Conservation (phyloP, 2,329 filamentous ascomycete genomes). For the Biscogniauxia marginata region DNA sequence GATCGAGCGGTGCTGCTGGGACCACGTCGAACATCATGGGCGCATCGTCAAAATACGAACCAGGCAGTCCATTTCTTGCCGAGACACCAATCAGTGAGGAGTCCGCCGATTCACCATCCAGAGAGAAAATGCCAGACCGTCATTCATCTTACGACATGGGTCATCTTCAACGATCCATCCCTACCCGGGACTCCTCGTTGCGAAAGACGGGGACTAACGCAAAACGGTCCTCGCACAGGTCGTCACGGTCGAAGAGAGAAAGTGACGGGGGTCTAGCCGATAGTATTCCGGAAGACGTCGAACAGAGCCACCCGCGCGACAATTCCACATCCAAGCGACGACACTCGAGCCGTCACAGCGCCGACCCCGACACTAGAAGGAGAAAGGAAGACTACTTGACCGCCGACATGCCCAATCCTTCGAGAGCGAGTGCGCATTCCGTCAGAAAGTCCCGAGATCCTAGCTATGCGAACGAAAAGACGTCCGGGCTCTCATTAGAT, state of each 20-base stretch:
- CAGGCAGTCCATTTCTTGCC: conserved; percentile 42
- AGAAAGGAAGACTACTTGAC: conserved; percentile 29
- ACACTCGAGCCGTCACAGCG: conserved; percentile 23
- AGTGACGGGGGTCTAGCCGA: conserved; percentile 38
- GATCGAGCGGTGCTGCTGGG: conserved; percentile 43
- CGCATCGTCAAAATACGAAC: conserved; percentile 40
- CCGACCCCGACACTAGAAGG: conserved; percentile 22
- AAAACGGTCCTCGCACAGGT: conserved; percentile 52
- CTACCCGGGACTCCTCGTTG: conserved; percentile 66
- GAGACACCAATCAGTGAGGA: conserved; percentile 59
- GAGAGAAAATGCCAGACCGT: conserved; percentile 14
- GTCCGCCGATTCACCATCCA: conserved; percentile 28
- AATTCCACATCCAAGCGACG: conserved; percentile 19
- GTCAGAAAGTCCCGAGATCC: conserved; percentile 22
- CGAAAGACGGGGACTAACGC: conserved; percentile 53
- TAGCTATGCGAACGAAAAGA: conserved; percentile 23
- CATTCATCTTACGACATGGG: conserved; percentile 24
- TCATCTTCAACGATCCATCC: conserved; percentile 45
- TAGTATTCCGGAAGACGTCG: conserved; percentile 44
- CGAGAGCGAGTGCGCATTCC: conserved; percentile 21
- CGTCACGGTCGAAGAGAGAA: conserved; percentile 49
- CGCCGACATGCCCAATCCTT: conserved; percentile 30
- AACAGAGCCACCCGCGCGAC: conserved; percentile 27
- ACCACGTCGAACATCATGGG: conserved; percentile 40
- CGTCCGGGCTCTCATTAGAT: conserved; percentile 23